Percentiles rank a stretch among this genome's conserved stretches.
Evolutionary conservation across 805 yeast species (phyloP).

Genomic region (Starmerella geochares): DNA sequence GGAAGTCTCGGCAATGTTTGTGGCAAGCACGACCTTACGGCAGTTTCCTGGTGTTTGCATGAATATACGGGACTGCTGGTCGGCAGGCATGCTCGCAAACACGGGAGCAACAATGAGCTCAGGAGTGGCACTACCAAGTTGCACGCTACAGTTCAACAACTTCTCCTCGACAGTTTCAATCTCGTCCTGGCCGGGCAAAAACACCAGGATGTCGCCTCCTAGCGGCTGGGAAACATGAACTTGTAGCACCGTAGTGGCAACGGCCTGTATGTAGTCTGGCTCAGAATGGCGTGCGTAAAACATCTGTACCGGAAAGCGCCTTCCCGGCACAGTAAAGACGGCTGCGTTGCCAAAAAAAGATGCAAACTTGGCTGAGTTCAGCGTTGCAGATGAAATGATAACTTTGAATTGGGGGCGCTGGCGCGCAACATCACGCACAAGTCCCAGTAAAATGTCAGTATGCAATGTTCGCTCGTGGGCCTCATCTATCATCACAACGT

Average conservation of each 20-base stretch:
- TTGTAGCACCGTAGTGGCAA: constrained; percentile 18
- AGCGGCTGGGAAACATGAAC: constrained; percentile 18
- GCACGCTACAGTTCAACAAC: constrained; percentile 35
- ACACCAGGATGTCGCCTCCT: constrained; percentile 75
- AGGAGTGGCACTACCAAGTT: constrained; percentile 52
- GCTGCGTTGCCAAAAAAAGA: constrained; percentile 72
- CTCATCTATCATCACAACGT: constrained; percentile 88
- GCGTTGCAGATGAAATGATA: constrained; percentile 85
- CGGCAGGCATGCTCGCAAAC: constrained; percentile 84
- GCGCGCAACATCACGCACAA: constrained; percentile 62
- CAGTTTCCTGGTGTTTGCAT: constrained; percentile 70
- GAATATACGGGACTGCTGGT: constrained; percentile 77
- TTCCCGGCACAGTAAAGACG: constrained; percentile 68
- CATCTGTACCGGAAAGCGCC: constrained; percentile 78
- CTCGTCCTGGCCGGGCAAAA: constrained; percentile 90
- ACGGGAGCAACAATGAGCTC: constrained; percentile 76
- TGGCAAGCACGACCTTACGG: constrained; percentile 83
- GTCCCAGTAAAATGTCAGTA: constrained; percentile 82
- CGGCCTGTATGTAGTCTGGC: constrained; percentile 15
- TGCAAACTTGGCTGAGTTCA: constrained; percentile 80
- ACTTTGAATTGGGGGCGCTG: constrained; percentile 64
- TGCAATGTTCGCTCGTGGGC: constrained; percentile 95
- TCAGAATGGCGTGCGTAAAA: constrained; percentile 14
- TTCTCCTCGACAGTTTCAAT: constrained; percentile 57
- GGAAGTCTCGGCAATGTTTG: constrained; percentile 95